phyloP scores from a whole-genome alignment of 73 alveolate genomes.

The Paramecium bursaria region DNA sequence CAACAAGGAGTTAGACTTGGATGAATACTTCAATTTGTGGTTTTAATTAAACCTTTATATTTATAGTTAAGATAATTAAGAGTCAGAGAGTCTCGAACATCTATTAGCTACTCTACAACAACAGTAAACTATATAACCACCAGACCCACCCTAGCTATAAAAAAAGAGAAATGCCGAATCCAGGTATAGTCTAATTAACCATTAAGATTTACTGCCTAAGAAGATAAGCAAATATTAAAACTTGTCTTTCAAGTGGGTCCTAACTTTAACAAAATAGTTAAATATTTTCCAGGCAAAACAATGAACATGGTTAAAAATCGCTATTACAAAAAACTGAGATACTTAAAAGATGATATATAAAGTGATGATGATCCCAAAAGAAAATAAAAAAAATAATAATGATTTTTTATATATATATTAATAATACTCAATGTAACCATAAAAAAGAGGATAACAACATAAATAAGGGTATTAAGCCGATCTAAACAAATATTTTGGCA shows the following conservation, averaged over 20 bases:
- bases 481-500: slow-evolving; percentile 54
- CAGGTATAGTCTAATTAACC: too few relatives aligned
- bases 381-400: slow-evolving; percentile 16
- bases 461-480: slow-evolving; percentile 61
- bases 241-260: slow-evolving; percentile 52
- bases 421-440: slow-evolving; percentile 26
- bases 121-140: too few relatives aligned
- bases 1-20: too few relatives aligned
- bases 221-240: slow-evolving; percentile 50
- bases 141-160: too few relatives aligned
- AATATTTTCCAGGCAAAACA: slow-evolving; percentile 57
- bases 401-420: not conserved
- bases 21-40: too few relatives aligned
- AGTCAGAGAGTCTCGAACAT: too few relatives aligned
- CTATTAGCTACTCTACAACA: too few relatives aligned
- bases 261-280: slow-evolving; percentile 52
- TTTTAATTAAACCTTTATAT: too few relatives aligned
- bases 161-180: too few relatives aligned
- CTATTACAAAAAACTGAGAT: slow-evolving; percentile 49
- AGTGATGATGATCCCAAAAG: slow-evolving; percentile 44
- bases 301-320: slow-evolving; percentile 57
- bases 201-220: slow-evolving; percentile 39
- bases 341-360: slow-evolving; percentile 44
- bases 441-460: slow-evolving; percentile 49
- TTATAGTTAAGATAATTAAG: too few relatives aligned